phyloP scores from a whole-genome alignment of 352 stramenopile species.

The Phytophthora constricta region DNA sequence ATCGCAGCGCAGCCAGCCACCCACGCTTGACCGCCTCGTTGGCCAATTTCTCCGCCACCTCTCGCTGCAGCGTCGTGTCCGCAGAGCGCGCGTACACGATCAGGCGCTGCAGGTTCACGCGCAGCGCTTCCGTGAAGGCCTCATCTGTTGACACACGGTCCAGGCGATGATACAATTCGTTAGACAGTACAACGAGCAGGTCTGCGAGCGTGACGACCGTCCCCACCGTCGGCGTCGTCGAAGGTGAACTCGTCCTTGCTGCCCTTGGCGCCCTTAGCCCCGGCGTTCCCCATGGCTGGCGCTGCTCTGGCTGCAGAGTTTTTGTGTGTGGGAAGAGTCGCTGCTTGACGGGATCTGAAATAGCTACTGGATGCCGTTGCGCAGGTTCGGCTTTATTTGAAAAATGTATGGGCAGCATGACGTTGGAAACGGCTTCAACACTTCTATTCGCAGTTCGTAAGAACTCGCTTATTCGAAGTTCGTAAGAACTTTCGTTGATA shows the following conservation, averaged over 20 bases:
- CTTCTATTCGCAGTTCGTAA: too few relatives aligned
- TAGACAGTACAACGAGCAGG: not conserved
- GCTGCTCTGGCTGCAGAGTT: not conserved
- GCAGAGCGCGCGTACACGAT: slow-evolving; percentile 94
- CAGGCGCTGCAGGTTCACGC: slow-evolving; percentile 91
- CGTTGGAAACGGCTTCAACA: too few relatives aligned
- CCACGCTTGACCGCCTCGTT: slow-evolving; percentile 95
- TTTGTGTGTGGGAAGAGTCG: slow-evolving; percentile 12
- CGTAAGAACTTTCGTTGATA: too few relatives aligned
- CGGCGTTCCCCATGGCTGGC: slow-evolving; percentile 58
- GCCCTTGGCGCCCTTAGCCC: slow-evolving; percentile 56
- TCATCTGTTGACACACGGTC: slow-evolving; percentile 60
- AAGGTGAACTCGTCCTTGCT: slow-evolving; percentile 87
- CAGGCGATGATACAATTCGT: not conserved
- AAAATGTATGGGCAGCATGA: too few relatives aligned
- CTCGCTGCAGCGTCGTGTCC: slow-evolving; percentile 88
- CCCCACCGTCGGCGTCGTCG: slow-evolving; percentile 70
- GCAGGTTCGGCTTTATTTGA: too few relatives aligned
- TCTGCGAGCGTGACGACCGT: too few relatives aligned
- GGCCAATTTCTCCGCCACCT: slow-evolving; percentile 94
- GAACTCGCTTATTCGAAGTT: too few relatives aligned
- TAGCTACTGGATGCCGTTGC: too few relatives aligned
- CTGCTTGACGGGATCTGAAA: not conserved
- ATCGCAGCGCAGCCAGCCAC: slow-evolving; percentile 32
- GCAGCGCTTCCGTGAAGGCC: slow-evolving; percentile 87